Conservation (phyloP, 208 protist genomes). For the Trypanosoma mega region DNA sequence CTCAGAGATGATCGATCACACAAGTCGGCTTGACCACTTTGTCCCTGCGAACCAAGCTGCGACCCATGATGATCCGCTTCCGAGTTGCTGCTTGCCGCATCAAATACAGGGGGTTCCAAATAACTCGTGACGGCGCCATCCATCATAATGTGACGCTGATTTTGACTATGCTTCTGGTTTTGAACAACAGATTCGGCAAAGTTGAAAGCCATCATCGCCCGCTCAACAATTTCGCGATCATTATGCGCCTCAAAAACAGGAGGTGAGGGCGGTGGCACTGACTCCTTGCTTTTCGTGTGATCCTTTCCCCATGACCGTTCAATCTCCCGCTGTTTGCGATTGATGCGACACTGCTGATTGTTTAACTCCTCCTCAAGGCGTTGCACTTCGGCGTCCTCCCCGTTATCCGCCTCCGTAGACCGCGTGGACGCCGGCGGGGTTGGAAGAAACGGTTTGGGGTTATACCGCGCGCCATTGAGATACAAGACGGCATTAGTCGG, state of each 20-base stretch:
- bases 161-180: neutral
- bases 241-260: constrained; percentile 44
- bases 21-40: neutral
- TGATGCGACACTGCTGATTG: constrained; percentile 42
- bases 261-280: constrained; percentile 42
- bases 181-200: constrained; percentile 24
- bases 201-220: constrained; percentile 48
- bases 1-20: constrained; percentile 30
- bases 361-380: constrained; percentile 37
- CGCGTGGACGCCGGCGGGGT: neutral
- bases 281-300: neutral
- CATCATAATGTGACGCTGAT: neutral
- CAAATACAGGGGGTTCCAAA: neutral
- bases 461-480: constrained; percentile 6
- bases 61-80: too few species aligned
- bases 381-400: constrained; percentile 30
- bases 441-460: neutral
- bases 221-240: constrained; percentile 61
- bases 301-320: constrained; percentile 17
- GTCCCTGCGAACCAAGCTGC: too few species aligned
- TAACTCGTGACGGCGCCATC: neutral
- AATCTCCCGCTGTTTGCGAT: constrained; percentile 25
- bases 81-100: too few species aligned
- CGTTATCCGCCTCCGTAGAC: neutral
- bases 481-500: too few species aligned